These are phyloP conservation scores for Geopyxis carbonaria DNA, from an alignment of 495 filamentous ascomycete species.

Conservation along the genomic window DNA sequence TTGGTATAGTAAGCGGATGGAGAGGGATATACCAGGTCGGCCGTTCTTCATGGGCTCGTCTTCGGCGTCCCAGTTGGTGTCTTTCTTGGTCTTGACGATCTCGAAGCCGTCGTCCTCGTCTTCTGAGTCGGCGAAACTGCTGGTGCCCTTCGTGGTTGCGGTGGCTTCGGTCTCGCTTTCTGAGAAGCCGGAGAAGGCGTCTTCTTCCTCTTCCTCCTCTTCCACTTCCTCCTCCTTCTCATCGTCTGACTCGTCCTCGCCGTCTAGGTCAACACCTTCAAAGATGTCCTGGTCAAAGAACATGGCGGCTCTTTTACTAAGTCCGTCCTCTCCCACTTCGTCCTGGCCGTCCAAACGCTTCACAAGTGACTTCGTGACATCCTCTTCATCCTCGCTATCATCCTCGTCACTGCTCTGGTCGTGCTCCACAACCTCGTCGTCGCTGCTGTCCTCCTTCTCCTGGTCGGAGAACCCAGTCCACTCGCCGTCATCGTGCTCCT, in stretches of 20 bases:
- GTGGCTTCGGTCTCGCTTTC: slow-evolving; percentile 28
- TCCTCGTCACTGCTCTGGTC: slow-evolving; percentile 39
- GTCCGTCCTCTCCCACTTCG: slow-evolving; percentile 31
- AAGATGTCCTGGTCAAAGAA: slow-evolving; percentile 98
- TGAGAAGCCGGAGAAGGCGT: slow-evolving; percentile 23
- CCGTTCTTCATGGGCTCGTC: slow-evolving; percentile 51
- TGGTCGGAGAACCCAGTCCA: slow-evolving; percentile 78
- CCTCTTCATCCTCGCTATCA: slow-evolving; percentile 34
- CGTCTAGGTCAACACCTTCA: slow-evolving; percentile 50
- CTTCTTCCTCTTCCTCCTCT: slow-evolving; percentile 15
- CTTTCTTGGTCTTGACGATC: slow-evolving; percentile 36
- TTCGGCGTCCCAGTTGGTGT: slow-evolving; percentile 51
- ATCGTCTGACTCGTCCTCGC: slow-evolving; percentile 31
- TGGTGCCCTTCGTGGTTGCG: too few species aligned
- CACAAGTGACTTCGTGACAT: slow-evolving; percentile 29
- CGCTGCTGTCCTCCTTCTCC: slow-evolving; percentile 41
- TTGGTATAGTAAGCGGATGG: not conserved
- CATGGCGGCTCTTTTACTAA: slow-evolving; percentile 64
- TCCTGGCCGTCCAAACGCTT: slow-evolving; percentile 36
- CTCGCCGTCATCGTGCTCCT: slow-evolving; percentile 68
- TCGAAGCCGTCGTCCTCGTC: slow-evolving; percentile 36
- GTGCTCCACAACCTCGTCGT: slow-evolving; percentile 30
- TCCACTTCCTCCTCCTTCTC: slow-evolving; percentile 31
- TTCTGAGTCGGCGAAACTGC: slow-evolving; percentile 27
- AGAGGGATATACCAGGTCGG: slow-evolving; percentile 40